These are phyloP conservation scores for Lanmaoa pseudosensibilis DNA, from an alignment of 768 basidiomycete species.

Conservation along the genomic window DNA sequence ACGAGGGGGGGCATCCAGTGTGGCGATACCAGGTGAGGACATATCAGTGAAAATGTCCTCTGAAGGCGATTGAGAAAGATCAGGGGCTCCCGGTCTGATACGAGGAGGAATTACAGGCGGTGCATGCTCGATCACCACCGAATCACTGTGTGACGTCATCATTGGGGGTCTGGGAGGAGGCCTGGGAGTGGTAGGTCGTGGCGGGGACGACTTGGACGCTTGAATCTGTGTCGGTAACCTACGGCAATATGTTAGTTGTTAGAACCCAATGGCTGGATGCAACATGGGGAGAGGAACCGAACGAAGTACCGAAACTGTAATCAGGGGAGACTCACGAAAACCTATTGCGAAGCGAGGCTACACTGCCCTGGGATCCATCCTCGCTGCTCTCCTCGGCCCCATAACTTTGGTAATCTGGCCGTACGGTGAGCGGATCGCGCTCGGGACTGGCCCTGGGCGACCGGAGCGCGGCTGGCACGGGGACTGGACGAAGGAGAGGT, in stretches of 20 bases:
- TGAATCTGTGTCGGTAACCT: constrained; percentile 13
- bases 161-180: constrained; percentile 13
- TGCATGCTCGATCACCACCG: constrained; percentile 8
- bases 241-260: not conserved
- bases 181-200: constrained; percentile 20
- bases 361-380: constrained; percentile 23
- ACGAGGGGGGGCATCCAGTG: constrained; percentile 8
- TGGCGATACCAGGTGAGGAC: not conserved
- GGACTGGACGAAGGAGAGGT: constrained; percentile 54
- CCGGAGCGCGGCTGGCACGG: constrained; percentile 34
- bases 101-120: constrained; percentile 22
- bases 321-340: constrained; percentile 46
- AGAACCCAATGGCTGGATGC: not conserved
- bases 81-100: constrained; percentile 5
- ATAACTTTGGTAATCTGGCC: not conserved
- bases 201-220: constrained; percentile 8
- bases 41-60: constrained; percentile 4
- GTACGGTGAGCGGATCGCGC: not conserved
- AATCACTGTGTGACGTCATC: constrained; percentile 25
- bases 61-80: constrained; percentile 3
- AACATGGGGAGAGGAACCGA: not conserved
- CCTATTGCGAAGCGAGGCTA: constrained; percentile 45
- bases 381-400: constrained; percentile 14
- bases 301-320: not conserved
- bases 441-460: constrained; percentile 26